These are phyloP conservation scores for Epichloe typhina DNA, from an alignment of 2,329 filamentous ascomycete species.

Conservation along the genomic window DNA sequence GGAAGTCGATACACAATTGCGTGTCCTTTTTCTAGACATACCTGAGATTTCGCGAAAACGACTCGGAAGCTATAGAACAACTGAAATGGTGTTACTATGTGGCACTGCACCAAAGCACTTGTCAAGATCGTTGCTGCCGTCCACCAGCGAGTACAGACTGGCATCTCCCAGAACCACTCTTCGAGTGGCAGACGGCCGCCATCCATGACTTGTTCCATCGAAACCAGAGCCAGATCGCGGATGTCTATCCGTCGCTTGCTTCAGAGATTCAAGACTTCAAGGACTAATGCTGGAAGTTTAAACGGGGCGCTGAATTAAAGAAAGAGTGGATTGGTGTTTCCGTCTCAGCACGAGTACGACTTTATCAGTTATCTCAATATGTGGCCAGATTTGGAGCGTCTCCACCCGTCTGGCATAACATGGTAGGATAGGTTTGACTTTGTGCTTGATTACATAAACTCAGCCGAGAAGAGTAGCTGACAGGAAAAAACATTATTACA, in stretches of 20 bases:
- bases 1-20: not conserved
- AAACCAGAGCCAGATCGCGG: not conserved
- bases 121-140: slow-evolving; percentile 82
- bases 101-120: slow-evolving; percentile 82
- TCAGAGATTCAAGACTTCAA: not conserved
- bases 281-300: too few relatives aligned
- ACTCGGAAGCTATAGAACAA: slow-evolving; percentile 93
- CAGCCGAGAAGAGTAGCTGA: not conserved
- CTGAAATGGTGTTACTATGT: slow-evolving; percentile 85
- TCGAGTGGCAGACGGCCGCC: slow-evolving; percentile 67
- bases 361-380: not conserved
- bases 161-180: slow-evolving; percentile 99
- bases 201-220: slow-evolving; percentile 47
- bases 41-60: slow-evolving; percentile 86
- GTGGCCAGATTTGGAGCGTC: not conserved
- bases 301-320: too few relatives aligned
- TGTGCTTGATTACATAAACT: not conserved
- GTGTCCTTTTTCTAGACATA: slow-evolving; percentile 26
- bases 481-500: too few relatives aligned
- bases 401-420: not conserved
- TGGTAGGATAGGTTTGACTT: too few relatives aligned
- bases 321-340: too few relatives aligned
- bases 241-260: too few relatives aligned
- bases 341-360: too few relatives aligned
- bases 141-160: slow-evolving; percentile 91